These are phyloP conservation scores for Letharia lupina DNA, from an alignment of 495 filamentous ascomycete species.

Conservation along the genomic window DNA sequence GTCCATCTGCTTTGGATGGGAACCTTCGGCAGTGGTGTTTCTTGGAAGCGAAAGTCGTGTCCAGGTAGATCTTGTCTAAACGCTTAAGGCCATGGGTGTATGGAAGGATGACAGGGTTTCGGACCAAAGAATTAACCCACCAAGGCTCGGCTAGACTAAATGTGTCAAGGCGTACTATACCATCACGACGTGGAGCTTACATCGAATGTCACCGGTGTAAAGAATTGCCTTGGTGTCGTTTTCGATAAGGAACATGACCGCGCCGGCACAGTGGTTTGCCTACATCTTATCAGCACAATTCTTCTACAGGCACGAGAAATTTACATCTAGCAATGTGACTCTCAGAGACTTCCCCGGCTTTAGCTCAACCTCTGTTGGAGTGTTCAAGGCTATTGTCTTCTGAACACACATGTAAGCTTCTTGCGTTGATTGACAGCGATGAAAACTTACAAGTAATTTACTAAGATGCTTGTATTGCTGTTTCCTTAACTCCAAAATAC, in stretches of 20 bases:
- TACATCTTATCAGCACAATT: constrained; percentile 9
- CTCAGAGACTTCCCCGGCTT: constrained; percentile 56
- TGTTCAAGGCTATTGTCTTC: constrained; percentile 79
- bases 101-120: constrained; percentile 66
- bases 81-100: constrained; percentile 58
- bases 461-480: constrained; percentile 67
- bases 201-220: constrained; percentile 89
- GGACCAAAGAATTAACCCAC: constrained; percentile 57
- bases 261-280: constrained; percentile 82
- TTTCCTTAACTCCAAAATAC: constrained; percentile 63
- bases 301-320: background rate
- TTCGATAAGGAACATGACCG: constrained; percentile 93
- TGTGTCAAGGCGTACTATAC: background rate
- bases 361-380: constrained; percentile 70
- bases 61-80: constrained; percentile 76
- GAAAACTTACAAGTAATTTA: constrained; percentile 48
- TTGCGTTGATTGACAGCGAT: background rate
- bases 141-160: constrained; percentile 47
- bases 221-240: constrained; percentile 64
- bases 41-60: constrained; percentile 65
- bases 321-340: constrained; percentile 74
- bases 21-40: constrained; percentile 42
- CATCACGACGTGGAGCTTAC: constrained; percentile 33
- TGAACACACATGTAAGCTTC: constrained; percentile 25
- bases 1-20: constrained; percentile 57